Base-by-base conservation (phyloP, 352 stramenopile genomes). In the Globisporangium splendens region DNA sequence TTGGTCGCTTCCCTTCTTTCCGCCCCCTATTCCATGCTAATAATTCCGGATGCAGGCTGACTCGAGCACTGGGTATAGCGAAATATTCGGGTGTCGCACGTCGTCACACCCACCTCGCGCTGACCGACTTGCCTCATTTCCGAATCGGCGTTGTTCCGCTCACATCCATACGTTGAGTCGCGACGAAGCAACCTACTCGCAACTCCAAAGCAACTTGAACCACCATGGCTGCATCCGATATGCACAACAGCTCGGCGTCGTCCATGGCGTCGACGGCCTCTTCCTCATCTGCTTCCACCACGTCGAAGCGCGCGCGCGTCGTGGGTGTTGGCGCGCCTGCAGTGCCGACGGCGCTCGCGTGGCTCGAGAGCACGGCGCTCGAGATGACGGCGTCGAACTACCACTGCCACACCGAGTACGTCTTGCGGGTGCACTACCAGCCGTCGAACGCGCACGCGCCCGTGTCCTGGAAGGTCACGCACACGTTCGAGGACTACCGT, bases 401-500 rank as follows among this genome's bases (percentile, higher is more conserved):
- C 46, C 44, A 61, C 8, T 41, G 42, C 38, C 47, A 33, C 21
- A 46, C 22, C 21, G 51, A 47, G 17, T 61, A 61, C 46, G 10
- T 54, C 8, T 10, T 46, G 18, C 54, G 53, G 43, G 44, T 61
- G 17, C 33, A 48, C 54, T 39, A 61, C 54, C 39, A 42, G 17
- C 3, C 24, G 0, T 2, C n/a, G 0, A 54, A 39, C 14, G 11
- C 22, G 15, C 21, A 42, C 17, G 33, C 38, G n/a, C n/a, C 15
- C 31, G n/a, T 33, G 33, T 21, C 50, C 4, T 55, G 50, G 50
- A n/a, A 33, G 10, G 51, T 47, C 22, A 18, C 20, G 12, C 35
- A 21, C 22, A 22, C 51, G 39, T 84, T 76, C 21, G 74, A 86
- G 11, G 76, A 80, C 50, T 84, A 79, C 24, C 56, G 64, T 6